Evolutionary conservation across 2,329 filamentous ascomycete genomes (phyloP), one percentile per base, ranked within the genome.

Genomic region (Scedosporium dehoogii): DNA sequence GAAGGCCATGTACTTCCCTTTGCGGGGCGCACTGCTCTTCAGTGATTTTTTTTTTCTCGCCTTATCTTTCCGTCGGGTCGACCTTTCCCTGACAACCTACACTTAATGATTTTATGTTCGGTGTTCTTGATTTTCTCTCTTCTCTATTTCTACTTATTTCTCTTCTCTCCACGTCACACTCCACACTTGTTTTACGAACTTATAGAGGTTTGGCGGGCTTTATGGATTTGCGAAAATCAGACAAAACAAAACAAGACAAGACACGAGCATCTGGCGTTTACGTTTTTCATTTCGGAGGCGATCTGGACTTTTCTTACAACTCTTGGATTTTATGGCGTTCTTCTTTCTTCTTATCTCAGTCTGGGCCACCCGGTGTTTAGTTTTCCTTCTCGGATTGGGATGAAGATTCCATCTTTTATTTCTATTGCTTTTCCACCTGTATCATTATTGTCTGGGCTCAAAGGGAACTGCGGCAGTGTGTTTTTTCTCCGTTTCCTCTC

Each of bases 321-420:
- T 55, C 12, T 29, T 46, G 21, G 27, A 27, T 23, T 57, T 7
- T 7, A 7, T 27, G 23, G 53, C 23, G 23, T 57, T 57, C 53
- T 41, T 58, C 27, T 38, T 23, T 58, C 21, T 55, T 58, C 33
- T 18, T 2, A n/a, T 58, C 27, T 33, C 51, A 42, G 51, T 63
- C 38, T 51, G 23, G 60, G 64, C 61, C 63, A 63, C 58, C 63
- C 38, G 53, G 58, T 23, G 42, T 51, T 16, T 18, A 6, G 16
- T 58, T 46, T 38, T 33, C 44, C 33, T 16, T 38, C 25, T 23
- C 16, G 23, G n/a, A 41, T 59, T 16, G 58, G 29, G 21, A n/a
- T n/a, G n/a, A n/a, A n/a, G n/a, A 29, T 46, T 48, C 9, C 27
- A 16, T 59, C 12, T 4, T 33, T 23, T 41, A 3, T 48, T 48